phyloP scores from a whole-genome alignment of 2,329 filamentous ascomycete species.

The Diplodia corticola region DNA sequence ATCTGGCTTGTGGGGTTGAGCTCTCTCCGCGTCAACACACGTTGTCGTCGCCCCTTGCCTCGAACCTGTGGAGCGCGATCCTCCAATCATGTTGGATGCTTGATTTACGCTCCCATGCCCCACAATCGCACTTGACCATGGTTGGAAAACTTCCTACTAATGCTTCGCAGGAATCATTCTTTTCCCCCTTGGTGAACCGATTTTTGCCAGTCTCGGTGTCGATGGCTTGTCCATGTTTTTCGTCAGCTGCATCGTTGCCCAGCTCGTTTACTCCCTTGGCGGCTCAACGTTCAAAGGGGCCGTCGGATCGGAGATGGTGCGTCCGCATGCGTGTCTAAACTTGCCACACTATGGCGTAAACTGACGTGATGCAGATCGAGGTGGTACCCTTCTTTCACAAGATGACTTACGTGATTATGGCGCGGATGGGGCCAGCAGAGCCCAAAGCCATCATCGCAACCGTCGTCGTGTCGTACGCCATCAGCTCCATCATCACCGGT shows the following conservation, averaged over 20 bases:
- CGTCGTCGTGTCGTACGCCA: conserved; percentile 85
- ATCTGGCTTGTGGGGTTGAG: neutral
- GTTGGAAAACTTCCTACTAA: neutral
- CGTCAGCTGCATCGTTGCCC: conserved; percentile 92
- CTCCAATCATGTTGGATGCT: neutral
- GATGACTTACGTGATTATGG: conserved; percentile 89
- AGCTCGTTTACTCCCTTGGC: conserved; percentile 80
- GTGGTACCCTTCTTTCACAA: conserved; percentile 99
- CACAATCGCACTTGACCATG: neutral
- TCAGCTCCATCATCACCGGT: conserved; percentile 89
- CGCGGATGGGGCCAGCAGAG: conserved; percentile 73
- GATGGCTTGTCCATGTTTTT: conserved; percentile 99
- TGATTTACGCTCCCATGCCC: neutral
- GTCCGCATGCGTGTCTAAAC: conserved; percentile 29
- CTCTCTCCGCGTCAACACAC: neutral
- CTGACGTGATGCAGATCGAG: conserved; percentile 66
- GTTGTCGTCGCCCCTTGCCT: neutral
- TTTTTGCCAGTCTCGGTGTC: conserved; percentile 83
- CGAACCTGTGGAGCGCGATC: neutral
- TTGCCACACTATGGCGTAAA: conserved; percentile 1
- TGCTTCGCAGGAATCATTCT: conserved; percentile 73
- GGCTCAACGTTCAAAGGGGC: conserved; percentile 88
- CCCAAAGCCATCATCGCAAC: conserved; percentile 88
- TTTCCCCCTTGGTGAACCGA: conserved; percentile 83
- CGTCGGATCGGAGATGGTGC: conserved; percentile 87